phyloP scores from a whole-genome alignment of 2,329 filamentous ascomycete species.

The Macroventuria anomochaeta region DNA sequence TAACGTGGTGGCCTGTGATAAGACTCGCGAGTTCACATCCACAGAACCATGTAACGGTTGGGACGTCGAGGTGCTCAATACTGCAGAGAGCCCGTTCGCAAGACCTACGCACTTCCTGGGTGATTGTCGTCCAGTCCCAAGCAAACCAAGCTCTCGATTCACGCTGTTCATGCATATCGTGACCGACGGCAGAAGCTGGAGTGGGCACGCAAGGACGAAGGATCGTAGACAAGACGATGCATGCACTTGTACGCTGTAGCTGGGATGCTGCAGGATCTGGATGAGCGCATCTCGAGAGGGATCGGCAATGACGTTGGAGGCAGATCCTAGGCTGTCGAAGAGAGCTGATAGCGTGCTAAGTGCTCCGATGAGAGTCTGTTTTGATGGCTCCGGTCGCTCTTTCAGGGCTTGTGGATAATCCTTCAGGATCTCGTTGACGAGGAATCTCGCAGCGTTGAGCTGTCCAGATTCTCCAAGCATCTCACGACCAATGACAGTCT shows the following conservation, averaged over 20 bases:
- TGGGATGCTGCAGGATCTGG: slow-evolving; percentile 91
- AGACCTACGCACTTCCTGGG: slow-evolving; percentile 86
- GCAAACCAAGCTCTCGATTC: slow-evolving; percentile 79
- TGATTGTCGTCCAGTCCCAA: slow-evolving; percentile 77
- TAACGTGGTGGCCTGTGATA: slow-evolving; percentile 88
- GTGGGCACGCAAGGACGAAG: slow-evolving; percentile 88
- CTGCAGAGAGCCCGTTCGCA: slow-evolving; percentile 87
- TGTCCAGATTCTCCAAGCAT: slow-evolving; percentile 91
- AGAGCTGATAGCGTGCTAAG: slow-evolving; percentile 81
- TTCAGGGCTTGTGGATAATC: slow-evolving; percentile 91
- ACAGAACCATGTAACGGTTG: slow-evolving; percentile 94
- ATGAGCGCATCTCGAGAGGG: slow-evolving; percentile 83
- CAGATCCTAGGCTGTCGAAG: slow-evolving; percentile 80
- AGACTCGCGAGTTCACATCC: slow-evolving; percentile 89
- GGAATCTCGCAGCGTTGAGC: slow-evolving; percentile 76
- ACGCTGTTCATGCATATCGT: slow-evolving; percentile 98
- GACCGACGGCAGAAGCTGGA: slow-evolving; percentile 87
- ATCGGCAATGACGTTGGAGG: slow-evolving; percentile 79
- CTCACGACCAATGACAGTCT: slow-evolving; percentile 79
- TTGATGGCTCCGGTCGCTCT: slow-evolving; percentile 86
- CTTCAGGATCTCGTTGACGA: slow-evolving; percentile 89
- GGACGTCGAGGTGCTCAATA: slow-evolving; percentile 85
- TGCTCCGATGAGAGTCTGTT: slow-evolving; percentile 80
- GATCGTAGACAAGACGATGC: slow-evolving; percentile 84
- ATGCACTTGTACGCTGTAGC: slow-evolving; percentile 93